Evolutionary conservation across 164 flowering plant species (phyloP).

Genomic region (Akebia trifoliata): DNA sequence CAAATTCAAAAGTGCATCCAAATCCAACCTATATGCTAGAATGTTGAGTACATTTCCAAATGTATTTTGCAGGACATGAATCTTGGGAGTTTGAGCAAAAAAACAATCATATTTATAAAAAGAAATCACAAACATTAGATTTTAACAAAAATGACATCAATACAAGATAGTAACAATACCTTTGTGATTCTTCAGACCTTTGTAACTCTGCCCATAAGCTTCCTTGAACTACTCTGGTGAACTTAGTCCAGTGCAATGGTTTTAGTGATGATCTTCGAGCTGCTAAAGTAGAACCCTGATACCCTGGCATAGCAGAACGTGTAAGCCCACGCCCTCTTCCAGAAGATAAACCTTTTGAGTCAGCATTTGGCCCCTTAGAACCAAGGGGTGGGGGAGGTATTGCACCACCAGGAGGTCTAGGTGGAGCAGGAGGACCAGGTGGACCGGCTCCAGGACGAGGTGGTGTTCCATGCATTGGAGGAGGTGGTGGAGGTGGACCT

Average conservation of each 20-base stretch:
- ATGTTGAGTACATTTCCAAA: not conserved
- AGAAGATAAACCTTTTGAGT: constrained; percentile 21
- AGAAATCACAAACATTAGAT: not conserved
- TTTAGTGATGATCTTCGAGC: constrained; percentile 65
- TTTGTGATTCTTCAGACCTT: constrained; percentile 65
- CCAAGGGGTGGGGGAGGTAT: constrained; percentile 61
- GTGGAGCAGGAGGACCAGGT: constrained; percentile 49
- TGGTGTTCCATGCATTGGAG: constrained; percentile 16
- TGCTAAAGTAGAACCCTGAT: constrained; percentile 32
- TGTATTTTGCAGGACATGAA: too few species aligned
- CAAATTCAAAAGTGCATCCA: not conserved
- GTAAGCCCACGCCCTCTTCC: constrained; percentile 68
- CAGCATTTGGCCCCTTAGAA: constrained; percentile 18
- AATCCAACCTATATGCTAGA: not conserved
- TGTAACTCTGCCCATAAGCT: constrained; percentile 97
- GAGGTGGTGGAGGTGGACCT: constrained; percentile 31
- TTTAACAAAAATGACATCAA: not conserved
- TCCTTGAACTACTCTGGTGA: constrained; percentile 88
- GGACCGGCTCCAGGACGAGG: constrained; percentile 34
- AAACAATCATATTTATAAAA: not conserved
- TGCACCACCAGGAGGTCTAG: constrained; percentile 48
- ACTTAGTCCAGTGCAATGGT: constrained; percentile 96
- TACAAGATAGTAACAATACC: constrained; percentile 33
- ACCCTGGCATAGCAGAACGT: constrained; percentile 31
- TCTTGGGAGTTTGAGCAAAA: not conserved